Conservation (phyloP, 208 protist species). For the Crithidia expoeki region DNA sequence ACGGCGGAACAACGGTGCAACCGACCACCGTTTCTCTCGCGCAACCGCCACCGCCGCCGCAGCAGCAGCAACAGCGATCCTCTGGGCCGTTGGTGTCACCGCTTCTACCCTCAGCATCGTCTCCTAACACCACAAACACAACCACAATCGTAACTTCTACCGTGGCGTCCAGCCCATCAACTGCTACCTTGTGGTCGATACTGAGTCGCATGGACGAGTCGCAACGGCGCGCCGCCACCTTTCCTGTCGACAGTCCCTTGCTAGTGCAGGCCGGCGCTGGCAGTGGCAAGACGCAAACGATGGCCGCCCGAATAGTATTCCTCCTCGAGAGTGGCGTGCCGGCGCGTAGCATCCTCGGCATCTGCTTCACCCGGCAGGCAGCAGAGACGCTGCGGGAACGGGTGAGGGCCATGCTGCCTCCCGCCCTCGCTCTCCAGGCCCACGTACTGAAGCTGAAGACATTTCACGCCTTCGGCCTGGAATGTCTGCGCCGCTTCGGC, state of each 20-base stretch:
- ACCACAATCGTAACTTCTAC: no score
- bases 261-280: slow-evolving; percentile 83
- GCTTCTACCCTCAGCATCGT: no score
- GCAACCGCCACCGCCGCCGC: no score
- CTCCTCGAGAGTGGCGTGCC: slow-evolving; percentile 61
- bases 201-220: slow-evolving; percentile 77
- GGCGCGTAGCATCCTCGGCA: slow-evolving; percentile 65
- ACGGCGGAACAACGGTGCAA: no score
- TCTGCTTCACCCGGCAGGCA: slow-evolving; percentile 88
- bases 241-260: slow-evolving; percentile 44
- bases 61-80: no score
- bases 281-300: slow-evolving; percentile 91
- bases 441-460: slow-evolving; percentile 77
- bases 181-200: no score
- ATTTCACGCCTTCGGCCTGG: slow-evolving; percentile 83
- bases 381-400: slow-evolving; percentile 77
- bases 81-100: no score
- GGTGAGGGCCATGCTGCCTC: slow-evolving; percentile 51
- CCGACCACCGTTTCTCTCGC: no score
- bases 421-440: slow-evolving; percentile 17
- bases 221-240: slow-evolving; percentile 54
- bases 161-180: no score
- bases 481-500: slow-evolving; percentile 78
- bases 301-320: slow-evolving; percentile 76
- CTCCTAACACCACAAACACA: no score